These are phyloP conservation scores for Penicillium psychrofluorescens DNA, from an alignment of 495 filamentous ascomycete genomes.

Conservation along the genomic window DNA sequence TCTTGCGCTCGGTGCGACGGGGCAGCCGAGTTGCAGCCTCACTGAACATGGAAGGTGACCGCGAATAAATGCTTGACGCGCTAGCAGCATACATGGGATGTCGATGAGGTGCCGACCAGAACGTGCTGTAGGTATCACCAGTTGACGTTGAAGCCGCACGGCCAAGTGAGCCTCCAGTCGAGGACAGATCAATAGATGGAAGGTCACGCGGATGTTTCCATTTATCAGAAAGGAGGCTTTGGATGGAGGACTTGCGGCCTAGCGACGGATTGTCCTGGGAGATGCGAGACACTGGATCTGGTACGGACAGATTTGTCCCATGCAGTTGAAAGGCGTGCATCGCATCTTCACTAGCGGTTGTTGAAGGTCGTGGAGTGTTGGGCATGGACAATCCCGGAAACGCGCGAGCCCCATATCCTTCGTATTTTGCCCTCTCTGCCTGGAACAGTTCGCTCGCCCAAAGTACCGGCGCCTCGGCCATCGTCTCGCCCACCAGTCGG, in stretches of 20 bases:
- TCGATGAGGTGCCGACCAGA: constrained; percentile 73
- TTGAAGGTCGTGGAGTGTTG: constrained; percentile 38
- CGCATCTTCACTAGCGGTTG: constrained; percentile 46
- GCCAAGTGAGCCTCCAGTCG: constrained; percentile 52
- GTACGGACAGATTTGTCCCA: constrained; percentile 26
- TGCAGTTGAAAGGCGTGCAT: constrained; percentile 20
- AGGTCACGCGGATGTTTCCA: constrained; percentile 46
- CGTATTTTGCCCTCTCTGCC: constrained; percentile 68
- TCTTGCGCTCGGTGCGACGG: constrained; percentile 28
- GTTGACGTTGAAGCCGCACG: constrained; percentile 49
- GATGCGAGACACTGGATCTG: constrained; percentile 33
- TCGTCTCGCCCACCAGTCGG: constrained; percentile 79
- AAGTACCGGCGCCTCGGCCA: constrained; percentile 80
- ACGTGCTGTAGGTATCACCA: constrained; percentile 72
- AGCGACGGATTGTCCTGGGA: constrained; percentile 30
- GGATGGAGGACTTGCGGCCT: constrained; percentile 42
- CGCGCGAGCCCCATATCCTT: constrained; percentile 48
- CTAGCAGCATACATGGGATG: constrained; percentile 57
- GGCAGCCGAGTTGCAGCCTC: constrained; percentile 26
- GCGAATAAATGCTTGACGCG: constrained; percentile 46
- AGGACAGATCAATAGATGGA: constrained; percentile 42
- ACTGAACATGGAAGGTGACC: constrained; percentile 39
- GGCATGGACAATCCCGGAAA: constrained; percentile 39
- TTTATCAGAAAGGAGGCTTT: constrained; percentile 61
- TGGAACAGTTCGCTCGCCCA: constrained; percentile 89